Evolutionary conservation across 1,139 yeast genomes (phyloP).

Genomic region (Blastobotrys arbuscula): DNA sequence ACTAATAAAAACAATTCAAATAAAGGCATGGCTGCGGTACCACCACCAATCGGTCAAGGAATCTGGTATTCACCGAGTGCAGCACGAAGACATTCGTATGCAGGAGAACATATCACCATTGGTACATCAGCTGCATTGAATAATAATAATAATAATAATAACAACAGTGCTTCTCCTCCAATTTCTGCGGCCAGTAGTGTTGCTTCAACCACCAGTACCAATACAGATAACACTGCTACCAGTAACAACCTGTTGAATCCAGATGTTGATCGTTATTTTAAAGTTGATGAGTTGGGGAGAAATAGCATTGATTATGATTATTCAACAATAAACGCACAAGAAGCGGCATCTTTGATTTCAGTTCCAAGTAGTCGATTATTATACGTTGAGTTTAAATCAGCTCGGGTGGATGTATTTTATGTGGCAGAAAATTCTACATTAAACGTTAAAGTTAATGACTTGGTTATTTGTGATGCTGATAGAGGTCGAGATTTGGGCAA

Average conservation of each 20-base stretch:
- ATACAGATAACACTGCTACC: conserved; percentile 4
- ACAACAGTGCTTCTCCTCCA: conserved; percentile 1
- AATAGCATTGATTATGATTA: conserved; percentile 16
- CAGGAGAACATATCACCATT: conserved; percentile 19
- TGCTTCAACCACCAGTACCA: not conserved
- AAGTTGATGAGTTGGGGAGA: conserved; percentile 24
- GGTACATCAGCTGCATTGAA: not conserved
- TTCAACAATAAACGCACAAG: conserved; percentile 9
- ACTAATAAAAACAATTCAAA: not conserved
- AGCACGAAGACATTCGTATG: conserved; percentile 26
- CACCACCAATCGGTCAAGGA: conserved; percentile 10
- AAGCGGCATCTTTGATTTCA: conserved; percentile 20
- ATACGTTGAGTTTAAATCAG: conserved; percentile 79
- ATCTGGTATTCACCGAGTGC: conserved; percentile 9
- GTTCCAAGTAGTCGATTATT: conserved; percentile 41
- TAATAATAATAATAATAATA: not conserved
- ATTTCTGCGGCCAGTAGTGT: not conserved
- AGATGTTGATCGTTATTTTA: conserved; percentile 23
- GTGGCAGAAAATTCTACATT: conserved; percentile 50
- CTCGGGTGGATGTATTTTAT: conserved; percentile 78
- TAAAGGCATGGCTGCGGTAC: not conserved
- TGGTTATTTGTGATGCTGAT: conserved; percentile 96
- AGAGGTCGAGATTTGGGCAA: conserved; percentile 89
- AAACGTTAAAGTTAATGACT: conserved; percentile 58
- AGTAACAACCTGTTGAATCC: not conserved